These are phyloP conservation scores for Penicillium sp. DNA, from an alignment of 2,329 filamentous ascomycete genomes.

Conservation along the genomic window DNA sequence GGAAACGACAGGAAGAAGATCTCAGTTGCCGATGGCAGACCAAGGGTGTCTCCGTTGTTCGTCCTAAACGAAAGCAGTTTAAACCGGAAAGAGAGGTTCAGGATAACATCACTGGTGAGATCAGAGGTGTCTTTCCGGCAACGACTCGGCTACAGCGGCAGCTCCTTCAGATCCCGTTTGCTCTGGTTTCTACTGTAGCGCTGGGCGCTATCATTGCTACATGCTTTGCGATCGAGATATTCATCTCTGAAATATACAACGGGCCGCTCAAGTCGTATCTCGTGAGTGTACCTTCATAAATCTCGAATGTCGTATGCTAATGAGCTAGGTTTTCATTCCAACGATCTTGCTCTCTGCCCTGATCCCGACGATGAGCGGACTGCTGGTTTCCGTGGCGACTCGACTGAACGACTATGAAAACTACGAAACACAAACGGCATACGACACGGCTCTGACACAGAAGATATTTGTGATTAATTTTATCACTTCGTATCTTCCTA, in stretches of 20 bases:
- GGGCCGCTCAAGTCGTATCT: conserved; percentile 87
- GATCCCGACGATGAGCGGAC: conserved; percentile 77
- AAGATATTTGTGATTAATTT: conserved; percentile 99
- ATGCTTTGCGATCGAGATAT: conserved; percentile 95
- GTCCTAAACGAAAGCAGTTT: conserved; percentile 78
- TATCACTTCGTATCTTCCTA: conserved; percentile 90
- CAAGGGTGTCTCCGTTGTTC: conserved; percentile 81
- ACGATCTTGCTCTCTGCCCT: conserved; percentile 82
- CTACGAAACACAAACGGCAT: conserved; percentile 84
- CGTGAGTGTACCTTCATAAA: conserved; percentile 53
- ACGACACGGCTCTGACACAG: conserved; percentile 82
- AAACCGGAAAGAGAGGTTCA: conserved; percentile 74
- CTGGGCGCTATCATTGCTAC: conserved; percentile 86
- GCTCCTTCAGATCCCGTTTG: conserved; percentile 86
- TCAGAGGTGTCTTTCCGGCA: conserved; percentile 75
- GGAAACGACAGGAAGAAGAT: conserved; percentile 92
- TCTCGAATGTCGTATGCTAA: conserved; percentile 6
- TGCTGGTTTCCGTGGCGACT: conserved; percentile 82
- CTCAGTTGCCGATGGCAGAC: conserved; percentile 90
- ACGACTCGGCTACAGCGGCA: conserved; percentile 80
- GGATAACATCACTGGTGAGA: conserved; percentile 84
- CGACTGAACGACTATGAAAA: conserved; percentile 85
- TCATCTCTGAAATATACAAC: conserved; percentile 92
- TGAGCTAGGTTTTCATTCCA: conserved; percentile 75
- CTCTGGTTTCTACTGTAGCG: conserved; percentile 71